A percentile compares a stretch with the other conserved stretches of the same genome.
Conservation (phyloP, 2,329 filamentous ascomycete species). For the Aspergillus sp. region DNA sequence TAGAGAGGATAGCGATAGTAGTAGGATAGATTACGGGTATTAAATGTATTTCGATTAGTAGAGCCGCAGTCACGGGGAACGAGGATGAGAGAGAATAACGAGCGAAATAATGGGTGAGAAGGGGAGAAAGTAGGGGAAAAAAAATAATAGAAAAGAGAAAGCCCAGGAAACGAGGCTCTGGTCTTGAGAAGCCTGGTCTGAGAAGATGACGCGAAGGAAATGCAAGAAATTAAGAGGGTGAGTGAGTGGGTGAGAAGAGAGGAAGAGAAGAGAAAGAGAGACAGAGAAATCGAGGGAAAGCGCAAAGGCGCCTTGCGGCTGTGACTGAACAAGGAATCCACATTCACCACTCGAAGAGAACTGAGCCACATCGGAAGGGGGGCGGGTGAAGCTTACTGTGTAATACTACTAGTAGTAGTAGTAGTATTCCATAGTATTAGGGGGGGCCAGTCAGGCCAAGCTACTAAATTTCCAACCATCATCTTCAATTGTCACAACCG, state of each 20-base stretch:
- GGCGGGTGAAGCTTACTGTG: neutral
- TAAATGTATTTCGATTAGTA: neutral
- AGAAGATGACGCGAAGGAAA: conserved; percentile 3
- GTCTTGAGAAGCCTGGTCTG: neutral
- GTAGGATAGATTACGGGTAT: too few relatives aligned
- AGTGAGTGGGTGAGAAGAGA: conserved; percentile 1
- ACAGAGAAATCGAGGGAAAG: conserved; percentile 4
- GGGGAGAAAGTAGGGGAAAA: neutral
- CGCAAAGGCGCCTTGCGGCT: conserved; percentile 14
- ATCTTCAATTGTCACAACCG: neutral
- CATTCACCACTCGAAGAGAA: neutral
- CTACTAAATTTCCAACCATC: neutral
- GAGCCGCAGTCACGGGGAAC: neutral
- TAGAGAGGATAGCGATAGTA: too few relatives aligned
- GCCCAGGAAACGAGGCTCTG: neutral
- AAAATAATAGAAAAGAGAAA: neutral
- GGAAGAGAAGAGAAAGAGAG: neutral
- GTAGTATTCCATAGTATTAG: too few relatives aligned
- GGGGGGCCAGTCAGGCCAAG: neutral
- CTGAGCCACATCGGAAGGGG: conserved; percentile 8
- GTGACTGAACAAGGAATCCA: neutral
- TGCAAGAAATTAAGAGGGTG: neutral
- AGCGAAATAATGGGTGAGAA: neutral
- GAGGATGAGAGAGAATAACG: neutral
- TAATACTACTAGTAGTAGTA: neutral